These are phyloP conservation scores for Crucibulum laeve DNA, from an alignment of 768 basidiomycete species.

Conservation along the genomic window DNA sequence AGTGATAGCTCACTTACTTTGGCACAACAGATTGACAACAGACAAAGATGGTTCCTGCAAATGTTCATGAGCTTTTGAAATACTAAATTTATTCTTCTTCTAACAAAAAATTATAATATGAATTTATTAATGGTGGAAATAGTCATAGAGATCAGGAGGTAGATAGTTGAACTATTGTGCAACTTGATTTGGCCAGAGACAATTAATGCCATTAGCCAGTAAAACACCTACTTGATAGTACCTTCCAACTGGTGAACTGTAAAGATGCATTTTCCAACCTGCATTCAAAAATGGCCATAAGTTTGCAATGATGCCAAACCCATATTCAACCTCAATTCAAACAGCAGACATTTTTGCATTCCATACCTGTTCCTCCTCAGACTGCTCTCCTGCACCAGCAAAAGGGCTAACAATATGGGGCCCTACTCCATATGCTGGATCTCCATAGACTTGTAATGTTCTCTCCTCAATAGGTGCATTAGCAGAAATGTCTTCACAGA, in stretches of 20 bases:
- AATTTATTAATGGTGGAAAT: not conserved
- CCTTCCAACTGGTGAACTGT: not conserved
- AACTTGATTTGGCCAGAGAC: conserved; percentile 17
- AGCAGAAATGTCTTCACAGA: not conserved
- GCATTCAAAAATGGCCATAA: not conserved
- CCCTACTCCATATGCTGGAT: not conserved
- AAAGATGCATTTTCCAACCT: not conserved
- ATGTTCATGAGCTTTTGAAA: no score
- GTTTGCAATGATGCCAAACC: conserved; percentile 14
- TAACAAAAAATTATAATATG: no score
- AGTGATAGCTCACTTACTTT: no score
- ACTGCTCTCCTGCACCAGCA: conserved; percentile 8
- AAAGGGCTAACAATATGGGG: not conserved
- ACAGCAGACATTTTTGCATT: conserved; percentile 18
- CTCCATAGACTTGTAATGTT: not conserved
- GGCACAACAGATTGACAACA: no score
- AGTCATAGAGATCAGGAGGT: conserved; percentile 6
- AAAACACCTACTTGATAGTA: conserved; percentile 18
- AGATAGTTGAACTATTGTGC: conserved; percentile 15
- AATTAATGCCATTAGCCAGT: conserved; percentile 17
- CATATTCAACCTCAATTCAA: conserved; percentile 21
- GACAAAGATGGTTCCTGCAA: no score
- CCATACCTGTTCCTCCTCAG: conserved; percentile 14
- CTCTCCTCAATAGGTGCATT: not conserved
- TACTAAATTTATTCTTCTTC: no score